Conservation (phyloP, 1,139 yeast genomes). For the Williopsis jadinii region DNA sequence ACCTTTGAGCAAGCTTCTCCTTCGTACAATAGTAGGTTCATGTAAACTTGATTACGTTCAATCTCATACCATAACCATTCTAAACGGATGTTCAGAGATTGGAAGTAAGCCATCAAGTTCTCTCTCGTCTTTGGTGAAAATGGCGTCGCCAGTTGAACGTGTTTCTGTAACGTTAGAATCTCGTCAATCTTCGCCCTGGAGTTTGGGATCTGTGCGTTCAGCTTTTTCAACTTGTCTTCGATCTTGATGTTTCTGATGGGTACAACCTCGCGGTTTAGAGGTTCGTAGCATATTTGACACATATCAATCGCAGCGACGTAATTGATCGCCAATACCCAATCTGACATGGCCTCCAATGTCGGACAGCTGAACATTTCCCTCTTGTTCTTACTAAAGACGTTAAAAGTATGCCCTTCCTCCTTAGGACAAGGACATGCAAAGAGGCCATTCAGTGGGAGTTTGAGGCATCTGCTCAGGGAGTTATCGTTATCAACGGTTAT, state of each 20-base stretch:
- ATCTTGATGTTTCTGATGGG: constrained; percentile 20
- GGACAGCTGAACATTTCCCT: constrained; percentile 27
- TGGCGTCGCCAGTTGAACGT: constrained; percentile 43
- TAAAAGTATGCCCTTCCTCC: constrained; percentile 22
- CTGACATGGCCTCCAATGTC: constrained; percentile 33
- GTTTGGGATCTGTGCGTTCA: constrained; percentile 27
- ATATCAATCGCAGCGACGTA: constrained; percentile 45
- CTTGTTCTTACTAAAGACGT: constrained; percentile 31
- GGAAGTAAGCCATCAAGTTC: constrained; percentile 35
- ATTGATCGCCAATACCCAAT: constrained; percentile 54
- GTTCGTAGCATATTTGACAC: constrained; percentile 25
- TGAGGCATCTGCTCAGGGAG: constrained; percentile 12
- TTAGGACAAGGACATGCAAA: constrained; percentile 25
- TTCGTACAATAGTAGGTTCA: constrained; percentile 27
- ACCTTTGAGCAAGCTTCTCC: background rate
- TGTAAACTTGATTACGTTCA: constrained; percentile 35
- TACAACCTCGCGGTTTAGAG: constrained; percentile 17
- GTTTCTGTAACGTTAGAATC: constrained; percentile 30
- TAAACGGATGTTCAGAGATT: constrained; percentile 39
- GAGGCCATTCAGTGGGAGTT: constrained; percentile 22
- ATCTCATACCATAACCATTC: constrained; percentile 51
- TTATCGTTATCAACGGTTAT: constrained; percentile 15
- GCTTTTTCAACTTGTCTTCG: constrained; percentile 26
- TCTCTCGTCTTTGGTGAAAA: constrained; percentile 44
- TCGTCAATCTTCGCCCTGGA: constrained; percentile 30